Conservation (phyloP, 2,329 filamentous ascomycete genomes). For the Aspergillus niger region DNA sequence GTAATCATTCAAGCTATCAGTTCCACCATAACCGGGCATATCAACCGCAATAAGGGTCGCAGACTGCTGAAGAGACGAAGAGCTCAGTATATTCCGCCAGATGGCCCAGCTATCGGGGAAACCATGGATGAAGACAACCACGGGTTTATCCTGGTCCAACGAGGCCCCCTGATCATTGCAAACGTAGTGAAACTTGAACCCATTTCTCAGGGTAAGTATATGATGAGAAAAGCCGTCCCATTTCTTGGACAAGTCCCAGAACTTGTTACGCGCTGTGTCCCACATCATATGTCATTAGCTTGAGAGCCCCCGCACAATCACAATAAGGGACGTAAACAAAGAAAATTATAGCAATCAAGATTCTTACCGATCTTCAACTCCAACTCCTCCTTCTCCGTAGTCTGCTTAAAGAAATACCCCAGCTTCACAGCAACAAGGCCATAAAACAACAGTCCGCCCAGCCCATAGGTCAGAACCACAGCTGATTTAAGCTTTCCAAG, state of each 20-base stretch:
- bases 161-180: constrained; percentile 37
- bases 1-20: constrained; percentile 54
- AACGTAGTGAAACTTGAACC: constrained; percentile 59
- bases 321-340: not conserved
- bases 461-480: constrained; percentile 19
- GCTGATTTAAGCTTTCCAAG: constrained; percentile 21
- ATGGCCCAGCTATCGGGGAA: constrained; percentile 62
- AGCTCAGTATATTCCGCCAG: constrained; percentile 54
- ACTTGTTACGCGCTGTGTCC: constrained; percentile 50
- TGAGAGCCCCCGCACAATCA: not conserved
- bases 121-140: constrained; percentile 60
- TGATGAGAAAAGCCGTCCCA: constrained; percentile 52
- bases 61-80: constrained; percentile 38
- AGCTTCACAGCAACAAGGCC: constrained; percentile 39
- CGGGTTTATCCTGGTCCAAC: constrained; percentile 30
- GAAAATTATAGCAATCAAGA: not conserved
- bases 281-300: not conserved
- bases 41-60: constrained; percentile 58
- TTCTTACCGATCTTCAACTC: constrained; percentile 46
- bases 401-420: constrained; percentile 41
- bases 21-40: constrained; percentile 62
- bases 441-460: constrained; percentile 23
- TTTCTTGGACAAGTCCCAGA: constrained; percentile 57
- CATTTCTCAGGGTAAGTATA: constrained; percentile 53
- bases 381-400: constrained; percentile 43